Evolutionary conservation across 2,329 filamentous ascomycete species (phyloP), one percentile per base, ranked within the genome.

Genomic region (Paramyrothecium roridum): DNA sequence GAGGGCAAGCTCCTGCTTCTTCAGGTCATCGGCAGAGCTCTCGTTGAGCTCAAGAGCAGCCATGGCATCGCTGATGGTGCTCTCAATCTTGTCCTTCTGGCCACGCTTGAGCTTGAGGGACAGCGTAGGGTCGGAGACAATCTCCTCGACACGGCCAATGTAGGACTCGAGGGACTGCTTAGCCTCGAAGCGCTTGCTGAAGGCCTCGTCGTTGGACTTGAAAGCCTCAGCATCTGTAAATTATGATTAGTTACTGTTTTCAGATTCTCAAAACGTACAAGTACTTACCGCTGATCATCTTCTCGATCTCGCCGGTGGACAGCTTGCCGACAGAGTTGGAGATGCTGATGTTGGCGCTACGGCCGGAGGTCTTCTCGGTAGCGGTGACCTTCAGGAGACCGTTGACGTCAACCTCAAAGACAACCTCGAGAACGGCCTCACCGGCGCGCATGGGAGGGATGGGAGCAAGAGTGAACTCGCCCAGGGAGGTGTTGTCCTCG

Each of bases 331-430:
- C 93, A 57, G 95, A 96, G 87, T 99, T 99, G 79, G 91, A 91
- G 80, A 99, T 99, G 75, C 95, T 99, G 77, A 99, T 99, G 87
- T 99, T 99, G 79, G 95, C 95, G 72, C 85, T 95, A 76, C 95
- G 93, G 70, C 95, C 95, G 34, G 95, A 96, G 67, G 91, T 93
- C 88, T 99, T 99, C 86, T 99, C 95, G 50, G 93, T 97, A 65
- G 95, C 95, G 61, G 93, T 98, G 70, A 98, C 95, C 88, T 99
- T 99, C 65, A 99, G 88, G 76, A 97, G 96, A 88, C 95, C 95
- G 84, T 99, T 99, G 85, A 97, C 95, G 67, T 99, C 95, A 72
- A 99, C 95, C 82, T 99, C 95, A 80, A 99, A 98, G 76, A 98
- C 92, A 67, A 93, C 90, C 81, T 99, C 95, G 48, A 99, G 89